phyloP scores from a whole-genome alignment of 208 protist genomes.

The Trypanosoma platydactyli region DNA sequence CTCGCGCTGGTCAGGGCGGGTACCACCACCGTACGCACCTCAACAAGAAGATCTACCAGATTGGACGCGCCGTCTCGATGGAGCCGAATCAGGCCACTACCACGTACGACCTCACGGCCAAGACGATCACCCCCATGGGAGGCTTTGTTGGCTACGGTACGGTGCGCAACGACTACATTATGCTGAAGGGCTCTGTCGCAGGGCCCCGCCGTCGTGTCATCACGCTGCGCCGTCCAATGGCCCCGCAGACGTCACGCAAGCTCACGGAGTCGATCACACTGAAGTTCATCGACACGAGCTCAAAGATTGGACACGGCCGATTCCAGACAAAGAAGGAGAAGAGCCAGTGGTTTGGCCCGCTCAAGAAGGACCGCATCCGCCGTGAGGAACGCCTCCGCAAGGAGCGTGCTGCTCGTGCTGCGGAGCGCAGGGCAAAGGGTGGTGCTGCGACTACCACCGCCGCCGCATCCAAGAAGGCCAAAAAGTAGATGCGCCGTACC shows the following conservation, averaged over 20 bases:
- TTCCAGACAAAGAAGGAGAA: conserved; percentile 99
- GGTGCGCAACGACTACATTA: conserved; percentile 97
- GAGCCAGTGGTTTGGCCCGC: conserved; percentile 94
- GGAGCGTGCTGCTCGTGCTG: conserved; percentile 78
- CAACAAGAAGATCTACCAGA: conserved; percentile 99
- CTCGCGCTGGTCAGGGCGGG: conserved; percentile 99
- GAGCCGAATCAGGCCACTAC: conserved; percentile 92
- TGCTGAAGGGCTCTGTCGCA: conserved; percentile 96
- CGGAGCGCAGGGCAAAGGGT: conserved; percentile 66
- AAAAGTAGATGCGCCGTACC: conserved; percentile 21
- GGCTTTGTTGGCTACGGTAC: conserved; percentile 99
- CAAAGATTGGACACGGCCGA: conserved; percentile 98
- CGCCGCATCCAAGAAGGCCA: conserved; percentile 26
- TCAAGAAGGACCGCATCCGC: conserved; percentile 93
- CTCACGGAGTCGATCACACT: conserved; percentile 93
- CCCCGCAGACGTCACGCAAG: conserved; percentile 78
- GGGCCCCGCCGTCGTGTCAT: conserved; percentile 97
- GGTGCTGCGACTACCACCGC: conserved; percentile 3
- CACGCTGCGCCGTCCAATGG: conserved; percentile 97
- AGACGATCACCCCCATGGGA: conserved; percentile 99
- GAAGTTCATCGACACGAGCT: conserved; percentile 99
- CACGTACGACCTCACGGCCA: conserved; percentile 98
- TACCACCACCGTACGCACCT: conserved; percentile 99
- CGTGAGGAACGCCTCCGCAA: conserved; percentile 82
- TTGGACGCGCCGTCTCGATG: conserved; percentile 89